phyloP scores from a whole-genome alignment of 306 rosid genomes.

The Cucumis cinereus region DNA sequence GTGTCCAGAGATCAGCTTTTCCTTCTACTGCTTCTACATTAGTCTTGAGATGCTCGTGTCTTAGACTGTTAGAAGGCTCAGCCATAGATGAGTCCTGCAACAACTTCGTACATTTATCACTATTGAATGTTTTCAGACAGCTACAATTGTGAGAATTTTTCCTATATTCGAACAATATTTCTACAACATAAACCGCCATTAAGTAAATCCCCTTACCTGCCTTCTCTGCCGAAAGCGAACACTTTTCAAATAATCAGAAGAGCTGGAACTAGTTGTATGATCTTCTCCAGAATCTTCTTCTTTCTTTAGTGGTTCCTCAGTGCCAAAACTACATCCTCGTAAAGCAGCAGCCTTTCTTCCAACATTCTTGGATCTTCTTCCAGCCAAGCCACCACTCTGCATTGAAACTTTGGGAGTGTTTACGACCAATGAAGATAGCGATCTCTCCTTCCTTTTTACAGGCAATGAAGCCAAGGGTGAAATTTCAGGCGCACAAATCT shows the following conservation, averaged over 20 bases:
- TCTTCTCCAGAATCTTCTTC: constrained; percentile 45
- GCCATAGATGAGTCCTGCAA: constrained; percentile 45
- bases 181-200: neutral
- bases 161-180: neutral
- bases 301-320: constrained; percentile 43
- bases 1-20: constrained; percentile 92
- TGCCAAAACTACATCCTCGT: constrained; percentile 54
- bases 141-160: neutral
- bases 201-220: constrained; percentile 23
- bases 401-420: constrained; percentile 72
- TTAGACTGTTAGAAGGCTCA: constrained; percentile 49
- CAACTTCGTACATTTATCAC: neutral
- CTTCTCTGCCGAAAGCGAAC: constrained; percentile 20
- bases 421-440: constrained; percentile 85
- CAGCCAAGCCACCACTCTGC: constrained; percentile 66
- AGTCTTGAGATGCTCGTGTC: constrained; percentile 24
- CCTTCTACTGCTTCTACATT: constrained; percentile 47
- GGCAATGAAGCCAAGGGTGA: constrained; percentile 53
- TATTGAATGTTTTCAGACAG: neutral
- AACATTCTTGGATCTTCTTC: constrained; percentile 67
- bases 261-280: constrained; percentile 42
- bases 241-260: constrained; percentile 28
- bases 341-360: constrained; percentile 60
- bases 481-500: constrained; percentile 45
- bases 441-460: constrained; percentile 87